These are phyloP conservation scores for Mesotaenium endlicherianum DNA, from an alignment of 139 green algal species.

Conservation along the genomic window DNA sequence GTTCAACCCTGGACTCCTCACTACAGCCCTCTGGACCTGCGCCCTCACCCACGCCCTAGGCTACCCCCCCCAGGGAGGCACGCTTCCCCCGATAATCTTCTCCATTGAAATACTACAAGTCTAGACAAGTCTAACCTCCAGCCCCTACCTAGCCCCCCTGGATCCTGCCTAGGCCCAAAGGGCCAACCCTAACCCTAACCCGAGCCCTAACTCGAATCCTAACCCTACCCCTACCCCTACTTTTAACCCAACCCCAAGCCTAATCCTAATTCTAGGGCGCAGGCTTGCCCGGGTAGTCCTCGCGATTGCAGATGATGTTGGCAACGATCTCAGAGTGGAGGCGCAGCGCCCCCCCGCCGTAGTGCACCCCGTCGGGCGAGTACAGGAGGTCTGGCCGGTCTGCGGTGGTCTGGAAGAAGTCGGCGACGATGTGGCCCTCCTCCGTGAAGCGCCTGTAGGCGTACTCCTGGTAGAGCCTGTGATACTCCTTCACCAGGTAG, in stretches of 20 bases:
- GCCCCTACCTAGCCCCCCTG: too few relatives aligned
- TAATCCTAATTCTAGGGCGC: neutral
- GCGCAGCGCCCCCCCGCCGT: neutral
- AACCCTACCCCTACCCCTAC: neutral
- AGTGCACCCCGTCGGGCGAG: constrained; percentile 8
- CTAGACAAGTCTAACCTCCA: too few relatives aligned
- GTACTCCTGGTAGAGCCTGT: constrained; percentile 24
- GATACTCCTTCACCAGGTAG: neutral
- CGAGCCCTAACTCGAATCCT: too few relatives aligned
- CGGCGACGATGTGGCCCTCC: constrained; percentile 8
- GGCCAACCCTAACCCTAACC: too few relatives aligned
- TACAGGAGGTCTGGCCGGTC: constrained; percentile 12
- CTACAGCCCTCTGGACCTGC: too few relatives aligned
- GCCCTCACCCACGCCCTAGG: too few relatives aligned
- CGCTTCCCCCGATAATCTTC: too few relatives aligned
- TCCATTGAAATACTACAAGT: too few relatives aligned
- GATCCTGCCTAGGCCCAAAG: too few relatives aligned
- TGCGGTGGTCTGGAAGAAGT: constrained; percentile 30
- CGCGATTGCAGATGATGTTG: constrained; percentile 17
- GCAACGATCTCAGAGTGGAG: constrained; percentile 5
- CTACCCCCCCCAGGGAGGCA: too few relatives aligned
- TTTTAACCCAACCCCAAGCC: neutral
- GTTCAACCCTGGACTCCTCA: too few relatives aligned
- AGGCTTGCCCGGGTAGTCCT: neutral
- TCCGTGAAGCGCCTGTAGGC: constrained; percentile 15